Evolutionary conservation across 306 rosid genomes (phyloP), one percentile per base, ranked within the genome.

Genomic region (Spatholobus suberectus): DNA sequence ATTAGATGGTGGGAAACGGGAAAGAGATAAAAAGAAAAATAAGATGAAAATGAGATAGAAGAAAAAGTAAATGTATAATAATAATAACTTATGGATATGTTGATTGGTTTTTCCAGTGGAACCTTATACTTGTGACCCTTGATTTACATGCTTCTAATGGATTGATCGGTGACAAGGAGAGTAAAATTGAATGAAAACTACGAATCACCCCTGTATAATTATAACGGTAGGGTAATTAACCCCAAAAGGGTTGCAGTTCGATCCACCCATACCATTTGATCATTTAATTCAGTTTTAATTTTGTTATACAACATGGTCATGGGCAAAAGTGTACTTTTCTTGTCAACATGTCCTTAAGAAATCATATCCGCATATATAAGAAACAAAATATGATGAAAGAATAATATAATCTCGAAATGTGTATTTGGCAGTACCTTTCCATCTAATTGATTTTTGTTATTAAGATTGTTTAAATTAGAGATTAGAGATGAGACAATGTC

Each of bases 401-500:
- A 29, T n/a, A 67, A 58, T n/a, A 54, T 61, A 61, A 76, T 34
- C 21, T 58, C 51, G 41, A 62, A 71, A 70, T 24, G 20, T 26
- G 52, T 40, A 67, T 77, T 18, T 44, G 71, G 70, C 40, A 5
- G 57, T 17, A 46, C 43, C 35, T 80, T 54, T 24, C 23, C 66
- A 77, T 79, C 81, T 43, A 73, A 49, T 82, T 73, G 59, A 63
- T 40, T 67, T 23, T 63, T 76, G 7, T 80, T 70, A 2, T 37
- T 47, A 43, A 46, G 87, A 70, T 82, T 83, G 70, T 62, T 61
- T 70, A 49, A 40, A 72, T 40, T 20, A 40, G 8, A 67, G 70
- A 40, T 8, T 73, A 75, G 41, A 79, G 47, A 82, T 68, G 54
- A 69, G 82, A 84, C 63, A 59, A 75, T 32, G 76, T 79, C 82